Percentiles rank a stretch among this genome's conserved stretches.
phyloP scores from a whole-genome alignment of 495 filamentous ascomycete species.

The Cercophora newfieldiana region DNA sequence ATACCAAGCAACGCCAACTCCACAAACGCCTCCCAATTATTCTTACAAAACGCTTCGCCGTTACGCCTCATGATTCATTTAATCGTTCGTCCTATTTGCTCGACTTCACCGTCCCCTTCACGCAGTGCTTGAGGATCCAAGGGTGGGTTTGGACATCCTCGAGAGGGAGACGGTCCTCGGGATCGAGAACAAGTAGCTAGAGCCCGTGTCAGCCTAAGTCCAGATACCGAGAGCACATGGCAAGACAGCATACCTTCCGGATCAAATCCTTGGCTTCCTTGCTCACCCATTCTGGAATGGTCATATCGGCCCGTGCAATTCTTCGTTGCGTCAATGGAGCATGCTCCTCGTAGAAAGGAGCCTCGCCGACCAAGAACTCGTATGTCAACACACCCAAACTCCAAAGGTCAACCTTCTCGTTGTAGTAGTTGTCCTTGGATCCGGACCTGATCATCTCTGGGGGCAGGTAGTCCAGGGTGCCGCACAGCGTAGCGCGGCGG shows the following conservation, averaged over 20 bases:
- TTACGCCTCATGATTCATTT: conserved; percentile 14
- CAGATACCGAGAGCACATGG: not conserved
- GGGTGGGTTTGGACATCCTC: conserved; percentile 89
- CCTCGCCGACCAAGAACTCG: conserved; percentile 93
- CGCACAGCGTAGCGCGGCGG: conserved; percentile 90
- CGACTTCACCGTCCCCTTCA: conserved; percentile 63
- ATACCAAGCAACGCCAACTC: not conserved
- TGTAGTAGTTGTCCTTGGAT: conserved; percentile 79
- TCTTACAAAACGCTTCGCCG: conserved; percentile 6
- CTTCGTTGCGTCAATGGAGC: conserved; percentile 88
- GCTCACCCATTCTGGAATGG: conserved; percentile 85
- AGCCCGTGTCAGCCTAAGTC: conserved; percentile 4
- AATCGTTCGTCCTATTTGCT: conserved; percentile 38
- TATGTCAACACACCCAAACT: conserved; percentile 93
- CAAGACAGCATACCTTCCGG: conserved; percentile 61
- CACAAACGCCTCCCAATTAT: conserved; percentile 22
- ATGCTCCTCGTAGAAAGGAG: conserved; percentile 91
- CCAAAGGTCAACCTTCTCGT: conserved; percentile 95
- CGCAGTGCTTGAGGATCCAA: conserved; percentile 97
- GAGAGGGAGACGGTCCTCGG: conserved; percentile 86
- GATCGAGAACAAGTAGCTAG: conserved; percentile 88
- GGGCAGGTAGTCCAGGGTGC: conserved; percentile 94
- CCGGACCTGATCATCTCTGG: conserved; percentile 94
- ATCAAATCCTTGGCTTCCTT: conserved; percentile 91
- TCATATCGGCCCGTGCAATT: conserved; percentile 89